Percentiles rank a stretch among this genome's conserved stretches.
phyloP scores from a whole-genome alignment of 2,329 filamentous ascomycete species.

The Botryosphaeria dothidea region DNA sequence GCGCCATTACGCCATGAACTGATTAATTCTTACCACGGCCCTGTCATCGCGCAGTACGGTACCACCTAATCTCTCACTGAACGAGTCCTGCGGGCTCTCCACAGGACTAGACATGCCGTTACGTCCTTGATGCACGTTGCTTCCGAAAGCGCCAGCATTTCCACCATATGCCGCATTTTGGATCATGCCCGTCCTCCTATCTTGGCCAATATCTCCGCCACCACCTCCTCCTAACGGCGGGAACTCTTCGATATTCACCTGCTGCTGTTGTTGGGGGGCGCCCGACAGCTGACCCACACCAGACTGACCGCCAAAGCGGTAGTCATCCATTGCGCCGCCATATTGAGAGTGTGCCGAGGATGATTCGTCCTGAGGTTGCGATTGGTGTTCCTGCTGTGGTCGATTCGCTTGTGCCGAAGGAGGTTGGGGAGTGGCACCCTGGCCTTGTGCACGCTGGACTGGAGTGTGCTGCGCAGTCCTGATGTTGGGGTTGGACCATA shows the following conservation, averaged over 20 bases:
- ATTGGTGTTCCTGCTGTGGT: conserved; percentile 40
- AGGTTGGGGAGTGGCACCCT: conserved; percentile 25
- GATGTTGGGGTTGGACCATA: conserved; percentile 60
- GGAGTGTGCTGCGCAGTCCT: conserved; percentile 55
- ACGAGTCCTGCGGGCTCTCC: conserved; percentile 36
- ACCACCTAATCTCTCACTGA: conserved; percentile 14
- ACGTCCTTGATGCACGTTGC: conserved; percentile 43
- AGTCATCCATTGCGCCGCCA: conserved; percentile 54
- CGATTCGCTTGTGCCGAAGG: conserved; percentile 30
- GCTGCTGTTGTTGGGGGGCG: conserved; percentile 51
- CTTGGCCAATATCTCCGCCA: conserved; percentile 52
- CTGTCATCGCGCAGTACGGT: conserved; percentile 17
- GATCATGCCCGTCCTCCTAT: conserved; percentile 52
- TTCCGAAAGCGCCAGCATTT: conserved; percentile 41
- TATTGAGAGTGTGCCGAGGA: conserved; percentile 49
- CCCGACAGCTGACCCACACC: conserved; percentile 54
- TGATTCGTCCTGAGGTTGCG: conserved; percentile 44
- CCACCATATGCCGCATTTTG: conserved; percentile 50
- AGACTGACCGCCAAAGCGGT: conserved; percentile 57
- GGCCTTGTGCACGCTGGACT: conserved; percentile 53
- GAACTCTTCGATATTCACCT: conserved; percentile 61
- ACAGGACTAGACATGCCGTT: conserved; percentile 44
- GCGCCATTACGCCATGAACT: no score
- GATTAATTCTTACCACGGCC: not conserved
- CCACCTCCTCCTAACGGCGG: conserved; percentile 58